Evolutionary conservation across 805 yeast genomes (phyloP).

Genomic region (Candida qinlingensis): DNA sequence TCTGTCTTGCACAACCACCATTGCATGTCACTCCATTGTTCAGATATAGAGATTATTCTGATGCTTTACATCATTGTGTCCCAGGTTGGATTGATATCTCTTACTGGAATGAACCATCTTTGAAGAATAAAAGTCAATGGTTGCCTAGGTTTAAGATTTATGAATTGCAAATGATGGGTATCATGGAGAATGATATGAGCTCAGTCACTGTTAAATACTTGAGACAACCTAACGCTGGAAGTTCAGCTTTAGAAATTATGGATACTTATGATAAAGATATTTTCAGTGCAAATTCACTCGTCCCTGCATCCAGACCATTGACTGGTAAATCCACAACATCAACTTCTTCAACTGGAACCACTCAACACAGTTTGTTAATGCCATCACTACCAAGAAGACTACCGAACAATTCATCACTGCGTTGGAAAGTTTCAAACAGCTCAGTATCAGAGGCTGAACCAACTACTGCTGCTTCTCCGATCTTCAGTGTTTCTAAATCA

Average conservation of each 20-base stretch:
- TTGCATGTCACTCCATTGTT: constrained; percentile 88
- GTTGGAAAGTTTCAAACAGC: constrained; percentile 22
- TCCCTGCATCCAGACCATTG: background rate
- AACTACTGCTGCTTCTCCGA: constrained; percentile 12
- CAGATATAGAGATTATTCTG: constrained; percentile 52
- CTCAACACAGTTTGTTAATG: background rate
- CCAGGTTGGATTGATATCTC: constrained; percentile 97
- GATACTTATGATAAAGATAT: constrained; percentile 57
- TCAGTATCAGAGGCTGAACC: constrained; percentile 21
- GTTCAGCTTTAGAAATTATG: constrained; percentile 55
- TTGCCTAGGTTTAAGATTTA: constrained; percentile 92
- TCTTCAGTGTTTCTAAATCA: constrained; percentile 17
- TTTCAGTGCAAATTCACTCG: constrained; percentile 29
- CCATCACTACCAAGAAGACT: constrained; percentile 1
- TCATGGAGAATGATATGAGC: constrained; percentile 84
- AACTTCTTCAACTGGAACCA: background rate
- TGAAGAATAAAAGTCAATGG: constrained; percentile 54
- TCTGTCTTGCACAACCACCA: constrained; percentile 88
- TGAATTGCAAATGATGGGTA: constrained; percentile 97
- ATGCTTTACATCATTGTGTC: constrained; percentile 60
- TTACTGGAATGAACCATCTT: constrained; percentile 62
- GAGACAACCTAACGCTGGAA: constrained; percentile 26
- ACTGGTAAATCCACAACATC: background rate
- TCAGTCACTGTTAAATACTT: constrained; percentile 63
- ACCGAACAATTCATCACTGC: constrained; percentile 11